A percentile compares a stretch with the other conserved stretches of the same genome.
Evolutionary conservation across 2,329 filamentous ascomycete genomes (phyloP).

Genomic region (Pseudogymnoascus sp.): DNA sequence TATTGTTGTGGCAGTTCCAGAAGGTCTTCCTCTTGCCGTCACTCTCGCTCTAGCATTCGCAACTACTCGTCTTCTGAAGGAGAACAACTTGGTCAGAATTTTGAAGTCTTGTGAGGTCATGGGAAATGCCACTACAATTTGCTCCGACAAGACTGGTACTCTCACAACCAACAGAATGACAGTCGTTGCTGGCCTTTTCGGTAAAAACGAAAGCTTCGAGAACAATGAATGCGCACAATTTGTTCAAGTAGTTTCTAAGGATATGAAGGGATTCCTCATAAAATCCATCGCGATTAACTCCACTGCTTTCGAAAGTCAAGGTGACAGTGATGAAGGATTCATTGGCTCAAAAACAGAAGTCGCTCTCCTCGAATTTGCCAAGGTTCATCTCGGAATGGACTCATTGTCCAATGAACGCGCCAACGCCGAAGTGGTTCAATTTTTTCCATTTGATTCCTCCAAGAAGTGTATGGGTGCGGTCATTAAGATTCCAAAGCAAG

Average conservation of each 20-base stretch:
- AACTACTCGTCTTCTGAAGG: slow-evolving; percentile 60
- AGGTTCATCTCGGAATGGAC: slow-evolving; percentile 59
- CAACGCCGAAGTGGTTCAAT: slow-evolving; percentile 52
- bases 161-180: slow-evolving; percentile 68
- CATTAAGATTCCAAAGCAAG: slow-evolving; percentile 43
- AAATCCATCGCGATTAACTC: slow-evolving; percentile 47
- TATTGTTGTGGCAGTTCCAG: slow-evolving; percentile 61
- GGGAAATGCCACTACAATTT: slow-evolving; percentile 52
- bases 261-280: slow-evolving; percentile 40
- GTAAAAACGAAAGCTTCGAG: slow-evolving; percentile 39
- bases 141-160: not conserved
- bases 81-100: slow-evolving; percentile 63
- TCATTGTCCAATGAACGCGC: slow-evolving; percentile 56
- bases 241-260: not conserved
- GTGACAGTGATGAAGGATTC: slow-evolving; percentile 53
- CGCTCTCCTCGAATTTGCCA: slow-evolving; percentile 62
- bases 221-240: slow-evolving; percentile 42
- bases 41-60: slow-evolving; percentile 63
- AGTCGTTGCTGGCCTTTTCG: slow-evolving; percentile 65
- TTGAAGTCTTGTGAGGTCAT: slow-evolving; percentile 64
- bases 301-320: slow-evolving; percentile 52
- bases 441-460: slow-evolving; percentile 35
- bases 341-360: slow-evolving; percentile 75
- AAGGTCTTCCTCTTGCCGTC: slow-evolving; percentile 60
- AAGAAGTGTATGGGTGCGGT: slow-evolving; percentile 67